Evolutionary conservation across 2,329 filamentous ascomycete genomes (phyloP), one percentile per base, ranked within the genome.

Genomic region (Aspergillus sojae): DNA sequence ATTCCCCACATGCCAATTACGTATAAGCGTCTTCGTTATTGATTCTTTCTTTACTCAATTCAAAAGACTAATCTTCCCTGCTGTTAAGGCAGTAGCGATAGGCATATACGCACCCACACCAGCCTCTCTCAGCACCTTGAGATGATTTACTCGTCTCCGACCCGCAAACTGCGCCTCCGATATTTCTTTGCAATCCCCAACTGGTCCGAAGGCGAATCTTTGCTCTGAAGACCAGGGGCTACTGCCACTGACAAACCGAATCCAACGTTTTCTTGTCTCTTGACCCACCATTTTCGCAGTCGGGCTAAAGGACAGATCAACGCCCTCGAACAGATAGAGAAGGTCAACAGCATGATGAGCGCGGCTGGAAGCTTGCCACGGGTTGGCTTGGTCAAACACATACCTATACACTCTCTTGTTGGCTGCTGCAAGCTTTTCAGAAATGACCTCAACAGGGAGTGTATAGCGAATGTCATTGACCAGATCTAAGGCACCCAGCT

Each of bases 271-370:
- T n/a, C 80, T 75, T 76, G 83, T 78, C 10, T 77, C 74, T 30
- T 68, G 57, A 0, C 78, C 75, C 14, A 79, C 73, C 0, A 53
- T 60, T 3, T 75, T 66, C 3, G 80, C 80, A 1, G 71, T 68
- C 0, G 71, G 72, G 1, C 76, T 75, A 26, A 77, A 77, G 0
- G 72, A 71, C 0, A 81, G 60, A 58, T 81, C 78, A 4, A 81
- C 66, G 0, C 77, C 77, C 0, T 75, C 79, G 30, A 83, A 84
- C 0, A 83, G 67, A 10, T 82, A 77, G 2, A 83, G 62, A 4
- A 84, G 68, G 65, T 84, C 82, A 2, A 84, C 78, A 0, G 79
- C 82, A 62, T 84, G 82, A 45, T 84, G 82, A 2, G 81, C 73
- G 0, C 82, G 74, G 10, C 77, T 80, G 0, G 81, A 83, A 0